phyloP scores from a whole-genome alignment of 148 eudicot species.

The Chenopodium quinoa region DNA sequence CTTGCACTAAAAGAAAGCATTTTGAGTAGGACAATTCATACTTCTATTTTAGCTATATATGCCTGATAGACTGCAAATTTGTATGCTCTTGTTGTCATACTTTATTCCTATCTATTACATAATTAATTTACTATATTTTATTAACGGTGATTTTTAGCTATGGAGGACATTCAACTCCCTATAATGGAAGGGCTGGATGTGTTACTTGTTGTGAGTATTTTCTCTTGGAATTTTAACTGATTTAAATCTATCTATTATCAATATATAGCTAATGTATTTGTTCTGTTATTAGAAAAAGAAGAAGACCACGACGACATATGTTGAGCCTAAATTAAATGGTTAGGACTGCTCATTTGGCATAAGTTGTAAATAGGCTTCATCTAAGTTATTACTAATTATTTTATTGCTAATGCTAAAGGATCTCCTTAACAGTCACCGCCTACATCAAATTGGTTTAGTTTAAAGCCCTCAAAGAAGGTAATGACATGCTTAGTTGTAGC shows the following conservation, averaged over 20 bases:
- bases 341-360: conserved; percentile 21
- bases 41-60: background rate
- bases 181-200: conserved; percentile 67
- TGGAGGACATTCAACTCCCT: conserved; percentile 52
- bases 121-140: background rate
- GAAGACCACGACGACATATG: conserved; percentile 30
- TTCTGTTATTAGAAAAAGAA: conserved; percentile 41
- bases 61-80: background rate
- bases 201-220: conserved; percentile 48
- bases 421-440: conserved; percentile 35
- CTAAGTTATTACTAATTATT: conserved; percentile 12
- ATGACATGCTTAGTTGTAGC: background rate
- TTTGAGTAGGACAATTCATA: background rate
- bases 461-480: conserved; percentile 67
- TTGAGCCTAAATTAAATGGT: conserved; percentile 60
- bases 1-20: background rate
- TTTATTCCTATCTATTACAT: background rate
- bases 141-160: conserved; percentile 21
- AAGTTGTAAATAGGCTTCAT: background rate
- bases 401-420: conserved; percentile 39
- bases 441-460: conserved; percentile 43
- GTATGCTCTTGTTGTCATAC: background rate
- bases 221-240: background rate
- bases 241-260: background rate
- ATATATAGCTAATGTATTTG: background rate